Conservation (phyloP, 805 yeast genomes). For the Cyberlindnera mycetangii region DNA sequence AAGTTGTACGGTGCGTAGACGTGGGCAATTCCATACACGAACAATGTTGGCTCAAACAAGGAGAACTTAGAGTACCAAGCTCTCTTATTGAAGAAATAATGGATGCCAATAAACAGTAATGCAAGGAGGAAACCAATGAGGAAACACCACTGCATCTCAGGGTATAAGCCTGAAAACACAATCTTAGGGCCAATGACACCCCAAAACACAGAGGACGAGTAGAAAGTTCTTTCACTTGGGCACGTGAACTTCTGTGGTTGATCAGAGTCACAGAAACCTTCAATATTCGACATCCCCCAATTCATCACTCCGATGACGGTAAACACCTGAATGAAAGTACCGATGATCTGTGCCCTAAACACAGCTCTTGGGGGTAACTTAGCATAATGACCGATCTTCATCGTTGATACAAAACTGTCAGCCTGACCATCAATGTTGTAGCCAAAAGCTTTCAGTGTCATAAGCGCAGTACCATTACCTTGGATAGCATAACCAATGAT, state of each 20-base stretch:
- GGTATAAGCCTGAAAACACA: conserved; percentile 56
- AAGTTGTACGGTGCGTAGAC: conserved; percentile 48
- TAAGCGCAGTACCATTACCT: conserved; percentile 52
- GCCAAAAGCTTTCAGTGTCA: conserved; percentile 50
- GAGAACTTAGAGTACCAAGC: conserved; percentile 8
- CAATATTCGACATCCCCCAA: conserved; percentile 34
- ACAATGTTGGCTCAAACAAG: conserved; percentile 45
- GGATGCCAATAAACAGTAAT: conserved; percentile 30
- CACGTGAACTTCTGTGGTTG: conserved; percentile 40
- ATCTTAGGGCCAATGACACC: conserved; percentile 57
- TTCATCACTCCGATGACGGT: conserved; percentile 33
- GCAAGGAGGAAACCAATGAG: conserved; percentile 46
- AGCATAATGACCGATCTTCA: conserved; percentile 43
- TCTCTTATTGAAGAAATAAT: conserved; percentile 21
- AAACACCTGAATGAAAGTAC: conserved; percentile 29
- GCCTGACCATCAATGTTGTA: conserved; percentile 65
- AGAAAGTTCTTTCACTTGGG: conserved; percentile 40
- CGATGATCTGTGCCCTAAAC: conserved; percentile 44
- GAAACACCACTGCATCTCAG: conserved; percentile 64
- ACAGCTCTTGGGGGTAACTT: conserved; percentile 58
- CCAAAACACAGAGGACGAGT: conserved; percentile 41
- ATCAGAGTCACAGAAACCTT: conserved; percentile 33
- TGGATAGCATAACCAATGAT: conserved; percentile 50
- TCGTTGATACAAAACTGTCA: conserved; percentile 52
- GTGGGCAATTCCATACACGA: conserved; percentile 49